phyloP scores from a whole-genome alignment of 2,329 filamentous ascomycete genomes.

The Epichloe elymi region DNA sequence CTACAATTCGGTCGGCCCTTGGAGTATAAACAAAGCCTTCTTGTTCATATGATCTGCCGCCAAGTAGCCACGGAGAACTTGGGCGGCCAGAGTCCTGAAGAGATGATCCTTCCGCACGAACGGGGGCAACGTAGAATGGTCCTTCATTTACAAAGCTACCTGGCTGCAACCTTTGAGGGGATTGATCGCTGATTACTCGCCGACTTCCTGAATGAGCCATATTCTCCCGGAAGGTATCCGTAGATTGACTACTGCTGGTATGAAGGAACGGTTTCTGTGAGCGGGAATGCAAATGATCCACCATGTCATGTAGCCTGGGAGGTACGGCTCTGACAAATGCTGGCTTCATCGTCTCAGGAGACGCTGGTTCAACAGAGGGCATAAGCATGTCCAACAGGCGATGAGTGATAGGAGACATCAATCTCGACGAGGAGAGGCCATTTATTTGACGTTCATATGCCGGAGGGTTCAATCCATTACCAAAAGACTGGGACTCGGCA shows the following conservation, averaged over 20 bases:
- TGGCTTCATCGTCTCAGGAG: constrained; percentile 22
- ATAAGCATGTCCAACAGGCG: constrained; percentile 29
- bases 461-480: constrained; percentile 16
- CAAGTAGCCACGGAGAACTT: constrained; percentile 4
- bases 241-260: constrained; percentile 5
- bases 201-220: constrained; percentile 3
- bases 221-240: neutral
- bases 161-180: neutral
- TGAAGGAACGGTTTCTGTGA: constrained; percentile 6
- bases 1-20: constrained; percentile 16
- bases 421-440: constrained; percentile 7
- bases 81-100: neutral
- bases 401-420: constrained; percentile 8
- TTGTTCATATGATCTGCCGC: constrained; percentile 8
- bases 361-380: constrained; percentile 32
- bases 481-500: neutral
- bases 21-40: constrained; percentile 8
- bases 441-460: constrained; percentile 9
- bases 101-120: neutral
- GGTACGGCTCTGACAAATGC: constrained; percentile 22
- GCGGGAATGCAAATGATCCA: constrained; percentile 10
- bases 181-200: constrained; percentile 8
- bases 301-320: constrained; percentile 13
- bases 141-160: neutral
- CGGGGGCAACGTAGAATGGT: constrained; percentile 2